These are phyloP conservation scores for Cydonia oblonga DNA, from an alignment of 331 rosid species.

Conservation along the genomic window DNA sequence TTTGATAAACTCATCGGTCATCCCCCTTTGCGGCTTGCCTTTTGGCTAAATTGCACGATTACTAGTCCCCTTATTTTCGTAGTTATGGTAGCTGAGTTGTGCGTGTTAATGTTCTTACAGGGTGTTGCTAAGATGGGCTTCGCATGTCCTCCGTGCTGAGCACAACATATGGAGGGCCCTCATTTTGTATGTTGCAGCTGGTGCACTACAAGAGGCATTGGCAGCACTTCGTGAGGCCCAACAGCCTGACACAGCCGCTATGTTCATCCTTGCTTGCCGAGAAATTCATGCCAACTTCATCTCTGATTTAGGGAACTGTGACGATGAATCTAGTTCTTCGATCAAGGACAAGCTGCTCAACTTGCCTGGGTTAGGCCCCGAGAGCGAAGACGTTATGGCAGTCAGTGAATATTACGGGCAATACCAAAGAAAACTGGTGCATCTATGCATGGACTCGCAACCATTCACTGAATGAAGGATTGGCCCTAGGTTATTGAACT, in stretches of 20 bases:
- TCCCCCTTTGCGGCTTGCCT: neutral
- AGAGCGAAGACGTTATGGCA: constrained; percentile 70
- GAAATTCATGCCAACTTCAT: constrained; percentile 56
- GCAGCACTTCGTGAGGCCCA: constrained; percentile 84
- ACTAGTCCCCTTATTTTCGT: neutral
- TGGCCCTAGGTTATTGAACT: neutral
- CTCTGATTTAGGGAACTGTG: constrained; percentile 32
- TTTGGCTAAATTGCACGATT: neutral
- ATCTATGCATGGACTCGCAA: constrained; percentile 82
- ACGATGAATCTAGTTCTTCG: constrained; percentile 43
- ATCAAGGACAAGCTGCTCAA: constrained; percentile 26
- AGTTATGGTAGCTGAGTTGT: neutral
- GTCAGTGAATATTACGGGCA: constrained; percentile 77
- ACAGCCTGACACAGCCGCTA: constrained; percentile 86
- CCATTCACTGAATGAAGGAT: constrained; percentile 49
- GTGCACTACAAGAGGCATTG: constrained; percentile 90
- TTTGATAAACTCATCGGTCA: neutral
- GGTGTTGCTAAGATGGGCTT: constrained; percentile 93
- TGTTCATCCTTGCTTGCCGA: constrained; percentile 88
- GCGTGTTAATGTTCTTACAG: constrained; percentile 23
- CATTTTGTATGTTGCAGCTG: constrained; percentile 83
- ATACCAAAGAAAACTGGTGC: constrained; percentile 81
- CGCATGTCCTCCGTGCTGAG: constrained; percentile 50
- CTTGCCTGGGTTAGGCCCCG: constrained; percentile 62
- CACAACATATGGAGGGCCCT: constrained; percentile 96